Conservation (phyloP, 257 asterid species). For the Nicotiana tabacum region DNA sequence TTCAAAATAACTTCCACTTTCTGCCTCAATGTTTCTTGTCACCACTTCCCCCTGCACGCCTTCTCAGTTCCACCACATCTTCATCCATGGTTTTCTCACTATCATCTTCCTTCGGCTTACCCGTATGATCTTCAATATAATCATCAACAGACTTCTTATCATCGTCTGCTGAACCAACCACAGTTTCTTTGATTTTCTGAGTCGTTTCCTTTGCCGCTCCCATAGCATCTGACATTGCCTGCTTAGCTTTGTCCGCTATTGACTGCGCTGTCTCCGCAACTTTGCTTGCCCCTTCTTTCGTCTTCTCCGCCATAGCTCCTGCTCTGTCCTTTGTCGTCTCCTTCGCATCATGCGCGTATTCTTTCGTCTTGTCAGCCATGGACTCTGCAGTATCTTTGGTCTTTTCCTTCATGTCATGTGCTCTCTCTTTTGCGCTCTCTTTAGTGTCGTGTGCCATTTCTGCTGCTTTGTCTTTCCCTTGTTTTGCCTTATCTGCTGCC, state of each 20-base stretch:
- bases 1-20: background rate
- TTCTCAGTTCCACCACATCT: conserved; percentile 34
- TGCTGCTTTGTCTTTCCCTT: conserved; percentile 13
- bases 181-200: conserved; percentile 51
- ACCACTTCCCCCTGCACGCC: conserved; percentile 16
- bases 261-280: conserved; percentile 29
- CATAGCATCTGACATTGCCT: conserved; percentile 26
- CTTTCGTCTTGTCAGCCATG: conserved; percentile 33
- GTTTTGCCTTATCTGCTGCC: conserved; percentile 18
- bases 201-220: conserved; percentile 34
- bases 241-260: conserved; percentile 37
- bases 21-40: conserved; percentile 4
- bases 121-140: conserved; percentile 44
- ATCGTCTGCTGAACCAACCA: conserved; percentile 51
- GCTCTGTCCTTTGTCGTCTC: conserved; percentile 31
- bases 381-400: conserved; percentile 26
- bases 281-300: conserved; percentile 26
- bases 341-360: conserved; percentile 23
- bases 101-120: conserved; percentile 20
- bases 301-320: conserved; percentile 26
- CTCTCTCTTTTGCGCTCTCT: conserved; percentile 26
- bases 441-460: conserved; percentile 30
- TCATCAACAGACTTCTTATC: conserved; percentile 31
- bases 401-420: conserved; percentile 29
- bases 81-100: conserved; percentile 40